phyloP scores from a whole-genome alignment of 495 filamentous ascomycete species.

The Clavariopsis aquatica region DNA sequence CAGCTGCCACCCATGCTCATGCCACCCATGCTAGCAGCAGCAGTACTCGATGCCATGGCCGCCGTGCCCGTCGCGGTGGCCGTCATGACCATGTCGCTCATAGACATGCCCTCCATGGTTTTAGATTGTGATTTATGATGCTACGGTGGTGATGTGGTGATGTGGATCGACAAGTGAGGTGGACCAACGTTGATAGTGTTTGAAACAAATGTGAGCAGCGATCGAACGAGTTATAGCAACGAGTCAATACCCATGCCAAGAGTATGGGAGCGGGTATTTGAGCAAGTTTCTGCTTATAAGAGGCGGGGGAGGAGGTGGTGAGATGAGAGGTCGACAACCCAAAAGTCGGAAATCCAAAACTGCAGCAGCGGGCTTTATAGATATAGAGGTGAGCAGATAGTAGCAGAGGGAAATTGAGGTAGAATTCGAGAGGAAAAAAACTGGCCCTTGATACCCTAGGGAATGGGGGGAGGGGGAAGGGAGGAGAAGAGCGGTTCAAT shows the following conservation, averaged over 20 bases:
- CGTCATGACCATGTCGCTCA: slow-evolving; percentile 27
- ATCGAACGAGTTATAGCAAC: not conserved
- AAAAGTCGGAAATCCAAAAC: not conserved
- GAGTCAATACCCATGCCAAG: not conserved
- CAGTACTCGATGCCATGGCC: slow-evolving; percentile 23
- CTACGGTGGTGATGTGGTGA: too few species aligned
- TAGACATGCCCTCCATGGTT: not conserved
- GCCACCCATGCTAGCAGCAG: not conserved
- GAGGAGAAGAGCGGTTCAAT: not conserved
- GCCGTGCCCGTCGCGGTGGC: slow-evolving; percentile 16
- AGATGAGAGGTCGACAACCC: not conserved
- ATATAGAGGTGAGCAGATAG: too few species aligned
- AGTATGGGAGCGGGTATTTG: not conserved
- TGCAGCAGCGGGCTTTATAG: too few species aligned
- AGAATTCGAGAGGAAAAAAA: too few species aligned
- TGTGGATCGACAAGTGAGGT: too few species aligned
- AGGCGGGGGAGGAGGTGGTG: too few species aligned
- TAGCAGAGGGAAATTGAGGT: too few species aligned
- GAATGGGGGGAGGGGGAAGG: not conserved
- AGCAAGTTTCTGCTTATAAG: not conserved
- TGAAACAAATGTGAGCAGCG: not conserved
- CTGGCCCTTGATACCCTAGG: not conserved
- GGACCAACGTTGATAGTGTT: not conserved
- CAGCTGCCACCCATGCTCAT: slow-evolving; percentile 33
- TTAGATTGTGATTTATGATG: too few species aligned